These are phyloP conservation scores for Chimonanthus salicifolius DNA, from an alignment of 164 flowering plant genomes.

Conservation along the genomic window DNA sequence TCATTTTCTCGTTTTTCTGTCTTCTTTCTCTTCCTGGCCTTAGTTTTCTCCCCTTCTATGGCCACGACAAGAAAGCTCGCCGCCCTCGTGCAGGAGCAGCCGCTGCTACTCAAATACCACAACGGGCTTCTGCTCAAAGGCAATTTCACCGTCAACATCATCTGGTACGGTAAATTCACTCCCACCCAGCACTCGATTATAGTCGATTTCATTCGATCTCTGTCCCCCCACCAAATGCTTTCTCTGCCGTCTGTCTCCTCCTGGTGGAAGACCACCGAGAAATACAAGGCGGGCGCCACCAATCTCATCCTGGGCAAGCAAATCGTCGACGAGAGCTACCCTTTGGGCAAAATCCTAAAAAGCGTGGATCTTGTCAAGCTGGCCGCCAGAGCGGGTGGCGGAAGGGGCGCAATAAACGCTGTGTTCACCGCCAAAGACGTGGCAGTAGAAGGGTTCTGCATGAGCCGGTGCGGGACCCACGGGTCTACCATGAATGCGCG, in stretches of 20 bases:
- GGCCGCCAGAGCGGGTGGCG: slow-evolving; percentile 20
- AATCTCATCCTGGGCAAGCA: slow-evolving; percentile 46
- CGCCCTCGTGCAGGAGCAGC: slow-evolving; percentile 36
- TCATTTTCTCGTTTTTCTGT: not conserved
- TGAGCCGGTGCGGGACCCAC: slow-evolving; percentile 49
- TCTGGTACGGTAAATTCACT: slow-evolving; percentile 62
- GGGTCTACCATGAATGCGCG: slow-evolving; percentile 23
- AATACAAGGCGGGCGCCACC: slow-evolving; percentile 41
- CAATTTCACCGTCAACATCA: slow-evolving; percentile 41
- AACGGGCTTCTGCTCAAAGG: slow-evolving; percentile 69
- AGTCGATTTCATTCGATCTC: slow-evolving; percentile 55
- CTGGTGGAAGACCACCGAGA: slow-evolving; percentile 63
- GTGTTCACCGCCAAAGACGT: slow-evolving; percentile 62
- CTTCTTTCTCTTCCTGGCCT: slow-evolving; percentile 5
- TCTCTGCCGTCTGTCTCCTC: slow-evolving; percentile 43
- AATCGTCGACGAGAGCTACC: slow-evolving; percentile 31
- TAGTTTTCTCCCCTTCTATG: not conserved
- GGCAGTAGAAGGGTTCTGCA: slow-evolving; percentile 46
- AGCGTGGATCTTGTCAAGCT: slow-evolving; percentile 27
- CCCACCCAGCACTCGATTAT: slow-evolving; percentile 50
- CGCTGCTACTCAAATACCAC: slow-evolving; percentile 53
- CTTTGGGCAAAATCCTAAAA: slow-evolving; percentile 50
- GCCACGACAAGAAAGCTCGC: slow-evolving; percentile 27
- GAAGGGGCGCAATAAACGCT: slow-evolving; percentile 26
- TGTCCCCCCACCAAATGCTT: slow-evolving; percentile 12